Evolutionary conservation across 352 stramenopile species (phyloP), one percentile per base, ranked within the genome.

Genomic region (Elongisporangium senticosum): DNA sequence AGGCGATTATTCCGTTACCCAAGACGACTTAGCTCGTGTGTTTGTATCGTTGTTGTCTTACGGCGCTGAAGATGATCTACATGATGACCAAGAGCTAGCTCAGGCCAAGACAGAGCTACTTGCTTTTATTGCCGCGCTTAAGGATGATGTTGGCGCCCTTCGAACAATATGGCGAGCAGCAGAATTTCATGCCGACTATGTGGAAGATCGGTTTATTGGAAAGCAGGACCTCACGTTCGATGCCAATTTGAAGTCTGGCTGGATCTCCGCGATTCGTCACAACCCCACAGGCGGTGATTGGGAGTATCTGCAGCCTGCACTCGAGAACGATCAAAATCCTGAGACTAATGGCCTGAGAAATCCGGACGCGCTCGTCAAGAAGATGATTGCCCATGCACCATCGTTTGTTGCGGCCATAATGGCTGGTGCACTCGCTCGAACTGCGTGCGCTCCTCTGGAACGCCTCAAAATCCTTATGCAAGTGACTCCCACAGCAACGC

Each of bases 381-480:
- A 66, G 20, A 73, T 77, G 0, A 62, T 61, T 48, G 63, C 58
- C 0, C 80, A 93, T 28, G 47, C 69, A 14, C 77, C 79, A 39
- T 86, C 81, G 2, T 77, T 89, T 28, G 63, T 62, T 8, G 83
- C 83, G 6, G 82, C 86, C 14, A 91, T 95, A 43, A 61, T 75
- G 0, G 78, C 83, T 23, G 82, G 83, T n/a, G 70, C 66, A 13
- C 56, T 90, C 14, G 75, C 77, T 7, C 79, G 86, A 23, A 90
- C 83, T 7, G 74, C 70, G 10, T 87, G 73, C 56, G 86, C 86
- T 4, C 86, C 86, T 11, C 62, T 95, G 3, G 86, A 95, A 58
- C 75, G 86, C 0, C 55, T 95, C 10, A 95, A 95, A 54, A 91
- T 95, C 24, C 59, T 93, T 10, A 90, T 89, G 70, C 86, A 95